Evolutionary conservation across 331 rosid genomes (phyloP).

Genomic region (Prunus yedoensis): DNA sequence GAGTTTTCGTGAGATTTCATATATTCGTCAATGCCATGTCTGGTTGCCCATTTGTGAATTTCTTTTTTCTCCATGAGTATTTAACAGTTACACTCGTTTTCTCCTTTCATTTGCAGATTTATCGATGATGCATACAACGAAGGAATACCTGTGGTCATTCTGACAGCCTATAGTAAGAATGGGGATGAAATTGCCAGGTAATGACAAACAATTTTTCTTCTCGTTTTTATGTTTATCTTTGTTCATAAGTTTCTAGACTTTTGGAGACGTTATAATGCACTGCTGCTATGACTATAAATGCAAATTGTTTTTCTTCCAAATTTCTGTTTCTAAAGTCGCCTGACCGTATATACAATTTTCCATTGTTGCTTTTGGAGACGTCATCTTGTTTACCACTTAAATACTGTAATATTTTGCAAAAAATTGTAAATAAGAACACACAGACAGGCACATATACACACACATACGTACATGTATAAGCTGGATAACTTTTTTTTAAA

Average conservation of each 20-base stretch:
- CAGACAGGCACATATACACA: neutral
- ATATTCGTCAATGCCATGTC: neutral
- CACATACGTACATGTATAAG: neutral
- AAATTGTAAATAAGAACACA: neutral
- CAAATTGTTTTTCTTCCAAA: neutral
- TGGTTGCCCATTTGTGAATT: neutral
- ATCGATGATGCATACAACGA: constrained; percentile 66
- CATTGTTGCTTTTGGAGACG: neutral
- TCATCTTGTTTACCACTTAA: neutral
- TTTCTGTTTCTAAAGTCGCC: neutral
- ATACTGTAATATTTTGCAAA: neutral
- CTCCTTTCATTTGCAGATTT: constrained; percentile 54
- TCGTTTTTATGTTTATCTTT: neutral
- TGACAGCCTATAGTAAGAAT: constrained; percentile 70
- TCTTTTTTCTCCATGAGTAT: neutral
- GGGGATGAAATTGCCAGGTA: constrained; percentile 70
- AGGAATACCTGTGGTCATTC: constrained; percentile 68
- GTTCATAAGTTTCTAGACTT: neutral
- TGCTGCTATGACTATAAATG: neutral
- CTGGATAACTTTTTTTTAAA: too few species aligned
- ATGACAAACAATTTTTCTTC: neutral
- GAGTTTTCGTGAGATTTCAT: neutral
- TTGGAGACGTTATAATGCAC: neutral
- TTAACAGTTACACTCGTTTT: constrained; percentile 1
- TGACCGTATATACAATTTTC: neutral